A percentile compares a stretch with the other conserved stretches of the same genome.
Conservation (phyloP, 305 asterid genomes). For the Solanum hybrid region DNA sequence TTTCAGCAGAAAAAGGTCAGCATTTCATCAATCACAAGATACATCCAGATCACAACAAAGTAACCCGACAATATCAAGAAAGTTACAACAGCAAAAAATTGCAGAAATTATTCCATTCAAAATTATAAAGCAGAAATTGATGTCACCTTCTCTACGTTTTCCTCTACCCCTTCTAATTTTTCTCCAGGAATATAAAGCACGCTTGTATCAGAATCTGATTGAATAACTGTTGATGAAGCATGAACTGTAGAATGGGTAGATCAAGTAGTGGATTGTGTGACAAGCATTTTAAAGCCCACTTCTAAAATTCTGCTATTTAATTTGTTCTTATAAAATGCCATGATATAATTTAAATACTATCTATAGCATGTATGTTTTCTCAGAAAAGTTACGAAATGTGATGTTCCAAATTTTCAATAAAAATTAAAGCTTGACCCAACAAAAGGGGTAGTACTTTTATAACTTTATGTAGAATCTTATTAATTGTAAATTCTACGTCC, state of each 20-base stretch:
- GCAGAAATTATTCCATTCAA: not conserved
- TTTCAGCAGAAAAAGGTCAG: not conserved
- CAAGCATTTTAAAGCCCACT: not conserved
- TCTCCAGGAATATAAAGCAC: not conserved
- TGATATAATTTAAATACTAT: not conserved
- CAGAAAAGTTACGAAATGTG: not conserved
- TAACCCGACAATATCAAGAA: not conserved
- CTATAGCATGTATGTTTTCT: not conserved
- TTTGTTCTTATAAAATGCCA: not conserved
- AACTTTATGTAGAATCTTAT: not conserved
- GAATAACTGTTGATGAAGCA: not conserved
- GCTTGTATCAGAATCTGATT: not conserved
- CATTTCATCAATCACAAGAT: not conserved
- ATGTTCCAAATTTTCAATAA: not conserved
- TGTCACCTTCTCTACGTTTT: not conserved
- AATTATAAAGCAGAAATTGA: not conserved
- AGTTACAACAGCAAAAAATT: not conserved
- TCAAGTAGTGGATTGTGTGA: not conserved
- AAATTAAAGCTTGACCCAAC: not conserved
- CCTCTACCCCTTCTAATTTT: not conserved
- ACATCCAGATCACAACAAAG: not conserved
- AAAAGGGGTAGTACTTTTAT: not conserved
- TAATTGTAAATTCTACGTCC: not conserved
- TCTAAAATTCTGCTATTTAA: not conserved
- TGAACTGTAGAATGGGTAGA: not conserved